These are phyloP conservation scores for Puya raimondii DNA, from an alignment of 176 grass and related monocot genomes.

Conservation along the genomic window DNA sequence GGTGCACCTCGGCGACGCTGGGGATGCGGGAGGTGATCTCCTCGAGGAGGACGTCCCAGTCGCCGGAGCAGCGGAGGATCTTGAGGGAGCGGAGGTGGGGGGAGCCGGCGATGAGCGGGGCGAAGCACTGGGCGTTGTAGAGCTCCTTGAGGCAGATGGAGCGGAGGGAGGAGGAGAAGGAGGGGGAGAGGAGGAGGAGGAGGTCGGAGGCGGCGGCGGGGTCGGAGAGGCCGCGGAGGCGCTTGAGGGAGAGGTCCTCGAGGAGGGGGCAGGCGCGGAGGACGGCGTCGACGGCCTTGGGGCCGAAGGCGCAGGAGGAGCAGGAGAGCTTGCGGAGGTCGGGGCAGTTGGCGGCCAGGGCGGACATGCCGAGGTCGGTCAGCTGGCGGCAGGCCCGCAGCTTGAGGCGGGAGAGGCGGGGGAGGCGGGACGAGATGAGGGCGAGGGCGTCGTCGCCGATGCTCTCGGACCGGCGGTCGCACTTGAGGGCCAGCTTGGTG, in stretches of 20 bases:
- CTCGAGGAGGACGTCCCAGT: constrained; percentile 72
- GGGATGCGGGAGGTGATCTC: constrained; percentile 30
- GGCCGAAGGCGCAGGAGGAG: constrained; percentile 70
- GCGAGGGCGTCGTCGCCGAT: constrained; percentile 47
- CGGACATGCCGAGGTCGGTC: constrained; percentile 57
- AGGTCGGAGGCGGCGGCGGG: constrained; percentile 26
- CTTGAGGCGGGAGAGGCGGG: constrained; percentile 63
- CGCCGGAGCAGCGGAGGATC: constrained; percentile 77
- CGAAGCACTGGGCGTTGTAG: constrained; percentile 72
- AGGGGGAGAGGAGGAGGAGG: constrained; percentile 29
- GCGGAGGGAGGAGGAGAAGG: constrained; percentile 32
- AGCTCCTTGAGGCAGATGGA: constrained; percentile 83
- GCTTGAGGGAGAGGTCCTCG: constrained; percentile 89
- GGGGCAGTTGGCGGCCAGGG: constrained; percentile 28
- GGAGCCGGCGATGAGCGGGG: constrained; percentile 64
- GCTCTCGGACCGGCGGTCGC: constrained; percentile 54
- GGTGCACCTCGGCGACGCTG: constrained; percentile 64
- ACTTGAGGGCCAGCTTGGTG: constrained; percentile 53
- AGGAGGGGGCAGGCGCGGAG: constrained; percentile 43
- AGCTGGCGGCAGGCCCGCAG: constrained; percentile 60
- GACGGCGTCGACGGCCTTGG: constrained; percentile 68
- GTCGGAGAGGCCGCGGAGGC: constrained; percentile 71
- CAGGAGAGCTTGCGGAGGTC: constrained; percentile 73
- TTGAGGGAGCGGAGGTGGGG: constrained; percentile 68
- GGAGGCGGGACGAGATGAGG: constrained; percentile 23